Evolutionary conservation across 495 filamentous ascomycete genomes (phyloP).

Genomic region (Hypoxylon fuscum): DNA sequence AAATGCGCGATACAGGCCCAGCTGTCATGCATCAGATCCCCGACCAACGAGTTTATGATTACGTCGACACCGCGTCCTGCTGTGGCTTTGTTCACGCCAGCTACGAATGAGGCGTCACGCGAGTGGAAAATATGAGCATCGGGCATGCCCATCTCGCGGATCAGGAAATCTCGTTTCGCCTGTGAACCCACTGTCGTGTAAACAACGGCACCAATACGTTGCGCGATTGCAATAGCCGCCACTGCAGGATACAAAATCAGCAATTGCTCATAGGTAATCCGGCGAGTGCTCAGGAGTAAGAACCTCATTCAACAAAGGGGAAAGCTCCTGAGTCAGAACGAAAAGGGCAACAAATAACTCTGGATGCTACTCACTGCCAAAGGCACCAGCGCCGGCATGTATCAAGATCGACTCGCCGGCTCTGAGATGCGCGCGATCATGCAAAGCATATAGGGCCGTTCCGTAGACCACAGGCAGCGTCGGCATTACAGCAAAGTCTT

Average conservation of each 20-base stretch:
- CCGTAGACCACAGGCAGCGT: slow-evolving; percentile 55
- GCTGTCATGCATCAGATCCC: slow-evolving; percentile 57
- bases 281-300: no score
- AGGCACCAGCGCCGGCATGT: slow-evolving; percentile 58
- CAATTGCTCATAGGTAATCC: no score
- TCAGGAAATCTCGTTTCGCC: slow-evolving; percentile 54
- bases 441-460: slow-evolving; percentile 60
- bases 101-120: slow-evolving; percentile 47
- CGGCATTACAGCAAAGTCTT: slow-evolving; percentile 25
- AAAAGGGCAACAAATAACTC: no score
- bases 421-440: slow-evolving; percentile 43
- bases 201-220: slow-evolving; percentile 56
- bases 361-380: no score
- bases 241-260: no score
- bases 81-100: slow-evolving; percentile 54
- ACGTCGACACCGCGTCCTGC: slow-evolving; percentile 51
- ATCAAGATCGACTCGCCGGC: slow-evolving; percentile 62
- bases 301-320: no score
- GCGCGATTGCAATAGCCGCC: slow-evolving; percentile 59
- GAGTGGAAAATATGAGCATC: slow-evolving; percentile 58
- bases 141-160: slow-evolving; percentile 52
- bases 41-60: slow-evolving; percentile 63
- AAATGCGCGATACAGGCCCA: slow-evolving; percentile 58
- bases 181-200: slow-evolving; percentile 58
- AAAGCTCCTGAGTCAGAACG: no score